Evolutionary conservation across 148 eudicot genomes (phyloP).

Genomic region (Nepenthes mirabilis): DNA sequence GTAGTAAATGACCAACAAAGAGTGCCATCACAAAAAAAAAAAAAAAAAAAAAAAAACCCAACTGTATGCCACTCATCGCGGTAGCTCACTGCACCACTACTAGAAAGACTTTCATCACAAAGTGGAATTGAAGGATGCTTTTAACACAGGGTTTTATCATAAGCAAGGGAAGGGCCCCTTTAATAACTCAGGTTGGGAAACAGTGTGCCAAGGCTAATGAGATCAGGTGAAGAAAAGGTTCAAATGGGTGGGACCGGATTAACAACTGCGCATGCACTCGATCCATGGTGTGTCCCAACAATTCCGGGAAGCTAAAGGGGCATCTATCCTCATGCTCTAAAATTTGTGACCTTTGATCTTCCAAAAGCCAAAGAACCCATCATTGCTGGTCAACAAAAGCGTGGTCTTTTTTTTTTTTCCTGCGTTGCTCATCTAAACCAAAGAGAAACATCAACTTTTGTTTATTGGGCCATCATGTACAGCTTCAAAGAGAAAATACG

Average conservation of each 20-base stretch:
- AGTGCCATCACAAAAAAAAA: not conserved
- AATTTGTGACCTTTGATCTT: slow-evolving; percentile 19
- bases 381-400: slow-evolving; percentile 24
- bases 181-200: too few relatives aligned
- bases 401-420: slow-evolving; percentile 6
- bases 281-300: not conserved
- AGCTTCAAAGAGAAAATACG: not conserved
- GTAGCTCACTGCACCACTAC: not conserved
- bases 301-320: not conserved
- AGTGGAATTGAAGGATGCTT: not conserved
- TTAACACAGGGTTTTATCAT: too few relatives aligned
- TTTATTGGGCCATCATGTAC: slow-evolving; percentile 21
- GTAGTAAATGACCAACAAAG: not conserved
- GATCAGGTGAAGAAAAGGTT: too few relatives aligned
- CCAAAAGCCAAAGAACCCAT: slow-evolving; percentile 19
- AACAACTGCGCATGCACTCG: slow-evolving; percentile 54
- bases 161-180: too few relatives aligned
- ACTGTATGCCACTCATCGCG: not conserved
- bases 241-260: slow-evolving; percentile 20
- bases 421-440: slow-evolving; percentile 5
- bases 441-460: not conserved
- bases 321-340: slow-evolving; percentile 25
- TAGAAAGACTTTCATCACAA: not conserved
- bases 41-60: not conserved
- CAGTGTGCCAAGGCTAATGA: too few relatives aligned